Base-by-base conservation (phyloP, 1,284 basidiomycete species). In the Rhodotorula sp. region DNA sequence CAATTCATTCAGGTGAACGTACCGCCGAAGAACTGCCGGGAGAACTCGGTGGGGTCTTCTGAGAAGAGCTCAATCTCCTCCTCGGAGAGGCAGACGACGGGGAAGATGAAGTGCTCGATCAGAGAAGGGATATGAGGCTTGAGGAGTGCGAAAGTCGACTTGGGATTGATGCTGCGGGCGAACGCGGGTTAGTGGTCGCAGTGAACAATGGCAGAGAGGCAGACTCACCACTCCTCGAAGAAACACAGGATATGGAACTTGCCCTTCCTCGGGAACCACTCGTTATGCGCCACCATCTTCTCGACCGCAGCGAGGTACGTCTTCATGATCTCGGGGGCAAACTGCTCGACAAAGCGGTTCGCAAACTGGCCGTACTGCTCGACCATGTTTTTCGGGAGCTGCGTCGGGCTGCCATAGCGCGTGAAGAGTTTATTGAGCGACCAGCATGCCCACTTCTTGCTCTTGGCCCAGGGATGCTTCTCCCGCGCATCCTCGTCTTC, bases 371-470 rank as follows among this genome's bases (percentile, higher is more conserved):
- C 82, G 76, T 92, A 93, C 52, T 85, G 82, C 78, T 89, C 84
- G 54, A 58, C 68, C 82, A 90, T 83, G 24, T 88, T 82, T 64
- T 83, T 85, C 0, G 90, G 90, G 29, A 94, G 85, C 77, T 92
- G 91, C 1, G 89, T 90, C 0, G 91, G 90, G 79, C 89, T 92
- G 9, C 91, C 91, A 76, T 87, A 93, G 10, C 74, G 56, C 70
- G 88, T 88, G 36, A 71, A 75, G 24, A 77, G 68, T 44, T 72
- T 70, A 66, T 78, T 78, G 39, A 79, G 75, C 49, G 86, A 86
- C 46, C 84, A 86, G 78, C 88, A 92, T 2, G 91, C 89, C 91
- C 91, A 92, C 78, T 94, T 94, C 81, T 93, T 94, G 9, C 88
- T 86, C 77, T 89, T 89, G 88, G 90, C 91, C 91, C 91, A 94